Evolutionary conservation across 768 basidiomycete genomes (phyloP), one percentile per base, ranked within the genome.

Genomic region (Termitomyces sp.): DNA sequence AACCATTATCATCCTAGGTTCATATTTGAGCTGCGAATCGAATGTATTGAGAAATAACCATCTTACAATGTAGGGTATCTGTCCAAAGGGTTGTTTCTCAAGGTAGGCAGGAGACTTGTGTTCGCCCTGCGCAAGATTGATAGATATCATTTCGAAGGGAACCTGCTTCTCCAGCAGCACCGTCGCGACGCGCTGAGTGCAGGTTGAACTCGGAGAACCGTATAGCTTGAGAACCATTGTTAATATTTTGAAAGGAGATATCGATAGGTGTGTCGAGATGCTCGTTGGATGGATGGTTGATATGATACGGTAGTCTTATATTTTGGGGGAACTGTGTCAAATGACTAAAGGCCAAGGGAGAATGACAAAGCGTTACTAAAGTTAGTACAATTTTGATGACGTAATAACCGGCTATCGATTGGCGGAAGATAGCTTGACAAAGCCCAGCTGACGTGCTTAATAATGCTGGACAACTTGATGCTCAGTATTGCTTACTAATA

Each of bases 41-140:
- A 17, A 30, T 5, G 16, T 5, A 34, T 49, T 11, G 17, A 30
- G 11, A 25, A 76, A 7, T 54, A 62, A 3, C 67, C 66, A 2
- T 56, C 60, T 52, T 27, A 69, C 68, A 52, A 69, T 62, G 37
- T 61, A 60, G 2, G 70, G 69, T 21, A 68, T 68, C 62, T 80
- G 76, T 14, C 81, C 79, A 59, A 83, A 84, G 0, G 85, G 84
- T 63, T 86, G 83, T 39, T 68, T 63, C 27, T 66, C 59, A 6
- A 73, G 17, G 65, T 62, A 75, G 7, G 53, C 70, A 2, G 73
- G 56, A 0, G 60, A 0, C 63, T 80, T 82, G 23, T 81, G 76
- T 60, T 77, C 73, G 17, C 66, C 61, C 52, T 72, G 71, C n/a
- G 46, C 0, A 21, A 78, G 44, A 60, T 78, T 63, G 58, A 81